phyloP scores from a whole-genome alignment of 1,284 basidiomycete species.

The Termitomyces sp. region DNA sequence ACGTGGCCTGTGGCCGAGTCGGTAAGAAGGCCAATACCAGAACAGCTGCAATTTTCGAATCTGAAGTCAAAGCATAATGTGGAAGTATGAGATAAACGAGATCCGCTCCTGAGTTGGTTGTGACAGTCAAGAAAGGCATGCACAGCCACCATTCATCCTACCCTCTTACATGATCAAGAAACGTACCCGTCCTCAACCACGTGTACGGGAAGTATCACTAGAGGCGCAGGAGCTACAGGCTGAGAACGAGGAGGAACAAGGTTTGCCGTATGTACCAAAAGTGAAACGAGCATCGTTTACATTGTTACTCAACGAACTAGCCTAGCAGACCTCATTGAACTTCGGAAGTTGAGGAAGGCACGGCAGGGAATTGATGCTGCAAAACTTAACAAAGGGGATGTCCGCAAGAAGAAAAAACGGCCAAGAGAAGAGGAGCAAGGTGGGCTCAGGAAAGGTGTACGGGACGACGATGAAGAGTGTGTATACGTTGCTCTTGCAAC shows the following conservation, averaged over 20 bases:
- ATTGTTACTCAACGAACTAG: constrained; percentile 28
- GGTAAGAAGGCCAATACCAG: too few species aligned
- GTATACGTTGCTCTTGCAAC: constrained; percentile 1
- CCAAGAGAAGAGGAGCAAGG: constrained; percentile 44
- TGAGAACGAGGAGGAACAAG: constrained; percentile 38
- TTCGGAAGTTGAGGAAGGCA: constrained; percentile 73
- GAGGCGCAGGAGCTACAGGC: constrained; percentile 27
- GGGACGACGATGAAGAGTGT: constrained; percentile 56
- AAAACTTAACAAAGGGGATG: constrained; percentile 82
- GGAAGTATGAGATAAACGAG: not conserved
- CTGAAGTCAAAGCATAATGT: not conserved
- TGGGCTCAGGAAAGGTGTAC: constrained; percentile 48
- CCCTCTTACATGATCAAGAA: constrained; percentile 51
- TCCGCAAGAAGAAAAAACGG: constrained; percentile 63
- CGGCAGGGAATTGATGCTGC: constrained; percentile 84
- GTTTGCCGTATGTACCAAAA: constrained; percentile 41
- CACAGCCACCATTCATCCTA: constrained; percentile 16
- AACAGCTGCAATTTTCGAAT: not conserved
- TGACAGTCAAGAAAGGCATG: not conserved
- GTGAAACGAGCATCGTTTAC: constrained; percentile 1
- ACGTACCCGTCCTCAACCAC: constrained; percentile 53
- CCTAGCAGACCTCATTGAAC: constrained; percentile 79
- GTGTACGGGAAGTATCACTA: constrained; percentile 40
- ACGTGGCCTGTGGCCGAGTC: not conserved
- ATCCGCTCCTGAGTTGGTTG: not conserved